A percentile compares a stretch with the other conserved stretches of the same genome.
Conservation (phyloP, 2,329 filamentous ascomycete species). For the Ceratocystis smalleyi region DNA sequence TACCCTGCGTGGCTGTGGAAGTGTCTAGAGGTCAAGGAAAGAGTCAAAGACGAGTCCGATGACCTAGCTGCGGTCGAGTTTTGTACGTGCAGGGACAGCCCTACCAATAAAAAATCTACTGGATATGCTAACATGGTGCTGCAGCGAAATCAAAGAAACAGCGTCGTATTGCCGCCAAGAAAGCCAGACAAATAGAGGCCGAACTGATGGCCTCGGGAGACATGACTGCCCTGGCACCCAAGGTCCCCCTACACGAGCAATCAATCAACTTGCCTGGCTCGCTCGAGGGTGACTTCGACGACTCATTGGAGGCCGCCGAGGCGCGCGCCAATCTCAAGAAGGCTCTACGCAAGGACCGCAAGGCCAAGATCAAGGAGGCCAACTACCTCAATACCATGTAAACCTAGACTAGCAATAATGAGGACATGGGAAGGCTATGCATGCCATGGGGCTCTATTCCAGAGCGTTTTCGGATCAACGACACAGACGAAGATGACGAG, state of each 20-base stretch:
- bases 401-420: slow-evolving; percentile 16
- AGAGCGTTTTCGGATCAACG: too few species aligned
- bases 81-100: slow-evolving; percentile 39
- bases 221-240: slow-evolving; percentile 46
- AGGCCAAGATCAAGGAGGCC: slow-evolving; percentile 63
- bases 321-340: slow-evolving; percentile 49
- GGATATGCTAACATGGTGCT: background rate
- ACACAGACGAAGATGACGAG: slow-evolving; percentile 1
- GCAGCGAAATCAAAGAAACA: slow-evolving; percentile 75
- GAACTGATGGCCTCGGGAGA: slow-evolving; percentile 49
- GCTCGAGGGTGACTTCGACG: slow-evolving; percentile 28
- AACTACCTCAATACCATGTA: slow-evolving; percentile 77
- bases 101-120: background rate
- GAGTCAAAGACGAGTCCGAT: slow-evolving; percentile 32
- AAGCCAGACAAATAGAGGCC: slow-evolving; percentile 40
- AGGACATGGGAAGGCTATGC: background rate
- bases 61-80: slow-evolving; percentile 56
- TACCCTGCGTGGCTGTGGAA: slow-evolving; percentile 74
- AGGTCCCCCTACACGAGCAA: slow-evolving; percentile 64
- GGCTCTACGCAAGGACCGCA: slow-evolving; percentile 59
- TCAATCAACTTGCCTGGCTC: slow-evolving; percentile 53
- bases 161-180: slow-evolving; percentile 53
- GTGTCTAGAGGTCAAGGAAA: slow-evolving; percentile 48
- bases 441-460: too few species aligned
- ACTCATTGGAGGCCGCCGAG: slow-evolving; percentile 32